Percentiles rank a stretch among this genome's conserved stretches.
Evolutionary conservation across 805 yeast species (phyloP).

Genomic region (Spencermartinsiella europaea): DNA sequence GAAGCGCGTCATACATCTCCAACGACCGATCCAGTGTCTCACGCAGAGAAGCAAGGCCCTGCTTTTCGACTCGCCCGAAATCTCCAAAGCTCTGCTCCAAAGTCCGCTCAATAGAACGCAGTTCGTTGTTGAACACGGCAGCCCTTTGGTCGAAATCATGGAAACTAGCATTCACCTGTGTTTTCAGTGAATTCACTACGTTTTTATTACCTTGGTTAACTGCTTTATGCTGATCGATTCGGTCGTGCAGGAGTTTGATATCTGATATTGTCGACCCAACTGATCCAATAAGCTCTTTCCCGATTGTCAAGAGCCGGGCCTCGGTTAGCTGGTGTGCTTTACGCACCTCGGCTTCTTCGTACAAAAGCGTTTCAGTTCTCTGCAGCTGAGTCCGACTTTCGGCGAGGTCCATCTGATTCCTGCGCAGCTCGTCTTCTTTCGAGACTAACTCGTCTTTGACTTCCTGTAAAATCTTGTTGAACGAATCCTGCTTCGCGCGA

Average conservation of each 20-base stretch:
- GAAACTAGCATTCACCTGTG: not conserved
- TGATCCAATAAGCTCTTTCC: not conserved
- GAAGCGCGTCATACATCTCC: not conserved
- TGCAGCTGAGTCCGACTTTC: not conserved
- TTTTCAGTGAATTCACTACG: not conserved
- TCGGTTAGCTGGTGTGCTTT: slow-evolving; percentile 1
- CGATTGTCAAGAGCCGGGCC: not conserved
- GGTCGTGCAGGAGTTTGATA: not conserved
- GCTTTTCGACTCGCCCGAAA: too few species aligned
- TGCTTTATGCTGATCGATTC: not conserved
- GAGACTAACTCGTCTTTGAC: slow-evolving; percentile 9
- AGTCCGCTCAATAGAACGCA: not conserved
- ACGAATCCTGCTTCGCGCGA: slow-evolving; percentile 28
- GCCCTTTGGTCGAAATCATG: not conserved
- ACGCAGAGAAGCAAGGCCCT: not conserved
- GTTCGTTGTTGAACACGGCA: not conserved
- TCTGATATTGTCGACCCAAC: not conserved
- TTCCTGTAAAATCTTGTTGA: slow-evolving; percentile 13
- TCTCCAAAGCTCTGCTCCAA: not conserved
- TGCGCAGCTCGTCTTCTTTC: slow-evolving; percentile 15
- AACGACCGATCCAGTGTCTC: not conserved
- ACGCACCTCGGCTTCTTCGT: not conserved
- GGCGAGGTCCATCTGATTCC: slow-evolving; percentile 2
- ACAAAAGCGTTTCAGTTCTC: not conserved
- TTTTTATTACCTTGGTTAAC: not conserved